Base-by-base conservation (phyloP, 2,329 filamentous ascomycete species). In the Calonectria pauciramosa region DNA sequence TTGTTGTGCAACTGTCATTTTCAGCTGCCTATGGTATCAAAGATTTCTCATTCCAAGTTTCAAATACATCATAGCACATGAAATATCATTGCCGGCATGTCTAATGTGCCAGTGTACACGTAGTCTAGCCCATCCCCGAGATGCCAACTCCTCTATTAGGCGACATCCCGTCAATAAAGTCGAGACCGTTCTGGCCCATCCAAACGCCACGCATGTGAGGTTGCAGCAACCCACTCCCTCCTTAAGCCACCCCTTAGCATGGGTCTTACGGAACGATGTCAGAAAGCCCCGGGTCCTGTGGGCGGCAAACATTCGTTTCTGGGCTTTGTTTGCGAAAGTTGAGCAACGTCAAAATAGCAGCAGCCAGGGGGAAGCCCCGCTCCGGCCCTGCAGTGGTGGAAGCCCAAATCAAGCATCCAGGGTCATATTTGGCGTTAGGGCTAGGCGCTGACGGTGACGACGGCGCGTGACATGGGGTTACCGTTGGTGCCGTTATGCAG, bases 381-480 rank as follows among this genome's bases (percentile, higher is more conserved):
- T 60, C 11, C n/a, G 41, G 59, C 66, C 66, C 66, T 73, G 66
- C 63, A 59, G 56, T 70, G 54, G 47, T 41, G 49, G 36, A 56
- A 69, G 71, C 36, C 23, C 34, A 34, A 44, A 65, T 66, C 60
- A 23, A 59, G 52, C 36, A 36, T 52, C 66, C 71, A 68, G 52
- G 70, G 65, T 47, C 59, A 52, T 60, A 51, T 47, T 66, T 70
- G 71, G 68, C 28, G 47, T 73, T 64, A 34, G 68, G 38, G 49
- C 71, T 54, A 63, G 71, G 47, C 71, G 71, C 71, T 69, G 66
- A 73, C 71, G 71, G 71, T 73, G 71, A 66, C 54, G 66, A 68
- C 41, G 38, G 66, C 59, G 71, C 66, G 68, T 73, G 71, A 63
- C 71, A 70, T 70, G 71, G 71, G 71, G 38, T 68, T 66, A 44